Evolutionary conservation across 805 yeast genomes (phyloP).

Genomic region (Kodamaea sagamina): DNA sequence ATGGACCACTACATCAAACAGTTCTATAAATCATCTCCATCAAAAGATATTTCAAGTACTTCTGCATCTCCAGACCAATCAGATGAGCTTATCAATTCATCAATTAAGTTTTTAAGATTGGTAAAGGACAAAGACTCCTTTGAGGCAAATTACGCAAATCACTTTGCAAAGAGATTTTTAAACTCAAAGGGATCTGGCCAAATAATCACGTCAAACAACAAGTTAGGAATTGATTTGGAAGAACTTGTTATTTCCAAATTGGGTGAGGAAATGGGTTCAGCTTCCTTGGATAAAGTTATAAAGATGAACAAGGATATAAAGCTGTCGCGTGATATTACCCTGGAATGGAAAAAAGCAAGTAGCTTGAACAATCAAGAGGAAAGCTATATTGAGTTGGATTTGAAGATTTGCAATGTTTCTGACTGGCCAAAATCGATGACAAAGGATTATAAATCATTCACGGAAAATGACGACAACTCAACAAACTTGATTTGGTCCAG

Average conservation of each 20-base stretch:
- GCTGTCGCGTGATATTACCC: constrained; percentile 40
- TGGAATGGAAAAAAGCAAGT: constrained; percentile 37
- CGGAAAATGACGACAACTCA: constrained; percentile 21
- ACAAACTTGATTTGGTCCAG: constrained; percentile 41
- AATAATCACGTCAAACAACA: constrained; percentile 27
- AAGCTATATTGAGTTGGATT: constrained; percentile 35
- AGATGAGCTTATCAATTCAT: constrained; percentile 49
- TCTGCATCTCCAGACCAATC: constrained; percentile 20
- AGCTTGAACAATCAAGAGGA: constrained; percentile 13
- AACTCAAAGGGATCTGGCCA: constrained; percentile 32
- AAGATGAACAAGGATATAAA: constrained; percentile 85
- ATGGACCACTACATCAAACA: constrained; percentile 45
- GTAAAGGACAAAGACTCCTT: constrained; percentile 83
- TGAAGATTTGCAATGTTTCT: constrained; percentile 44
- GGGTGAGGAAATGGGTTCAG: constrained; percentile 74
- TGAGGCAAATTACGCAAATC: constrained; percentile 82
- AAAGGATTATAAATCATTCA: constrained; percentile 39
- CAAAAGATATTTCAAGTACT: constrained; percentile 1
- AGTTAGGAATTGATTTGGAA: constrained; percentile 61
- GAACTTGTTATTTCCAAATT: constrained; percentile 64
- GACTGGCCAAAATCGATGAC: constrained; percentile 52
- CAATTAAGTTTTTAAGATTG: constrained; percentile 64
- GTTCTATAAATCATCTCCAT: constrained; percentile 24
- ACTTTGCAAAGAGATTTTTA: constrained; percentile 74
- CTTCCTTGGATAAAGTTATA: constrained; percentile 76